Evolutionary conservation across 257 asterid species (phyloP), one percentile per base, ranked within the genome.

Genomic region (Solanum chiquidenum): DNA sequence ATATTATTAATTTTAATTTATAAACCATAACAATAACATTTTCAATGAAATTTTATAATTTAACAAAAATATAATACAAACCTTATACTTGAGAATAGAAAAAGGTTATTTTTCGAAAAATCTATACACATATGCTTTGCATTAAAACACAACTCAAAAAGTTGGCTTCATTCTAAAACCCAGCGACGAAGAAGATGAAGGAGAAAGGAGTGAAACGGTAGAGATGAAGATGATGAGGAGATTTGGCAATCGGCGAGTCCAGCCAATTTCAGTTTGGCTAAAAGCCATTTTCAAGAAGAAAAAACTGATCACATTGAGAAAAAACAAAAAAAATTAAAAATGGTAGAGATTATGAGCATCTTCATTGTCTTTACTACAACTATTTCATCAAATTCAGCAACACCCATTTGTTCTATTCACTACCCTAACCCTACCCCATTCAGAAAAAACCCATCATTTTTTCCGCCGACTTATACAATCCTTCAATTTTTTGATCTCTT

Each of bases 281-380:
- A 27, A 80, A 2, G 40, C 16, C 66, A 80, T 25, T 44, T 38
- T 25, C n/a, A 79, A 44, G 14, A 77, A 79, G 34, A 14, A 29
- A 29, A 80, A 52, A 75, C 12, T 5, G 7, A n/a, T 38, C 83
- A 38, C 5, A 38, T 21, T 21, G 33, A n/a, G 64, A 37, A 74
- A 25, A 86, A 83, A 75, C 20, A 58, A 71, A 66, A 89, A 34
- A 90, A 93, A 6, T 2, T 18, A 90, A 93, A 93, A 93, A 94
- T 89, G 95, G 95, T 91, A 94, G 92, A 92, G 97, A 94, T 92
- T 91, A 88, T 87, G 92, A 89, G 93, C 88, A 95, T 92, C 93
- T 89, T 88, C 90, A 87, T 92, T 90, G 88, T 95, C 89, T 88
- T 75, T 58, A 86, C 91, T 37, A n/a, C 72, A 64, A n/a, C 91